phyloP scores from a whole-genome alignment of 371 early-diverging fungal genomes.

The Blakeslea trispora region DNA sequence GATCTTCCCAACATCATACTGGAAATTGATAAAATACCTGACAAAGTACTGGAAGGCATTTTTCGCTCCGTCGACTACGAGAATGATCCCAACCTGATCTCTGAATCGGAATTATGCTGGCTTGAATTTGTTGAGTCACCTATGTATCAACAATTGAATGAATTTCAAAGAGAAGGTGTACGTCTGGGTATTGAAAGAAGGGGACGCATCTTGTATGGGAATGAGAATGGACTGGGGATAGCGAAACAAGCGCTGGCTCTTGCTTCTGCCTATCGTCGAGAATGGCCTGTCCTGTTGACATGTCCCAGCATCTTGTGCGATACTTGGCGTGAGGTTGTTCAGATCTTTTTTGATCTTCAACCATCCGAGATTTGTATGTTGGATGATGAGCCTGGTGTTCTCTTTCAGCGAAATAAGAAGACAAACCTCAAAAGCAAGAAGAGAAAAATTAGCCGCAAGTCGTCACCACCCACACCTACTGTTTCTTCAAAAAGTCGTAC shows the following conservation, averaged over 20 bases:
- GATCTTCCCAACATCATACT: slow-evolving; percentile 24
- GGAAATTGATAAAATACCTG: slow-evolving; percentile 21
- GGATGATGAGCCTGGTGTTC: not conserved
- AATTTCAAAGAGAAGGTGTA: slow-evolving; percentile 60
- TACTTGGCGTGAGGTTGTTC: slow-evolving; percentile 59
- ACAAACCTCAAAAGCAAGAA: not conserved
- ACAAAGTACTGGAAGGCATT: slow-evolving; percentile 1
- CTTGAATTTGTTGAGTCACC: slow-evolving; percentile 16
- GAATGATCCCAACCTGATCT: not conserved
- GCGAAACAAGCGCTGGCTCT: slow-evolving; percentile 87
- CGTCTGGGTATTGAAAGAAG: slow-evolving; percentile 36
- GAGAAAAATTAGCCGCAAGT: not conserved
- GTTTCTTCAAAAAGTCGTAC: not conserved
- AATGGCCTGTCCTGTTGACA: slow-evolving; percentile 65
- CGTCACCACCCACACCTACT: not conserved
- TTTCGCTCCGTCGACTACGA: not conserved
- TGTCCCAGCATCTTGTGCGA: slow-evolving; percentile 57
- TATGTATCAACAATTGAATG: slow-evolving; percentile 31
- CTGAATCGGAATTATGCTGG: slow-evolving; percentile 12
- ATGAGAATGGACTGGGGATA: slow-evolving; percentile 98
- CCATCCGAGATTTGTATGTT: slow-evolving; percentile 41
- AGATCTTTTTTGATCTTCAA: slow-evolving; percentile 43
- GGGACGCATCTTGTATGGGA: slow-evolving; percentile 82
- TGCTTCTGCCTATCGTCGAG: slow-evolving; percentile 46
- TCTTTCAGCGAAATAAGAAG: slow-evolving; percentile 3